Percentiles rank a stretch among this genome's conserved stretches.
These are phyloP conservation scores for Vachellia pachyceras DNA, from an alignment of 306 rosid genomes.

Conservation along the genomic window DNA sequence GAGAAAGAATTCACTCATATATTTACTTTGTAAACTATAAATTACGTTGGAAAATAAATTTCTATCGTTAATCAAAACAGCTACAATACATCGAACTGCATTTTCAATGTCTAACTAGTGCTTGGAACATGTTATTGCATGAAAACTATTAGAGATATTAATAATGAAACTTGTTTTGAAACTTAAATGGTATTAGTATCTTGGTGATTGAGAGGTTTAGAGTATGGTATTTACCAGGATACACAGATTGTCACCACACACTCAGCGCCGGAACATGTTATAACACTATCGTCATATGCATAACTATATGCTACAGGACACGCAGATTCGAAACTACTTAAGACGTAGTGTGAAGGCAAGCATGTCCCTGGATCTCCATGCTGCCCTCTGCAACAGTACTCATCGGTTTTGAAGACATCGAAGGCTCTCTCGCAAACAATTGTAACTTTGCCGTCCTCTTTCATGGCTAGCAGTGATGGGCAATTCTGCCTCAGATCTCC, in stretches of 20 bases:
- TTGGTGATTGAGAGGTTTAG: not conserved
- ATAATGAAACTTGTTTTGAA: not conserved
- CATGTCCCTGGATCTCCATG: constrained; percentile 53
- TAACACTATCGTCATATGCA: constrained; percentile 59
- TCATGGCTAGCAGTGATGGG: constrained; percentile 48
- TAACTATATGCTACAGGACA: constrained; percentile 66
- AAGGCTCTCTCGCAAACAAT: constrained; percentile 65
- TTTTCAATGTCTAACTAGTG: not conserved
- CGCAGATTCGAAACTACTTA: constrained; percentile 56
- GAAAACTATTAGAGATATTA: not conserved
- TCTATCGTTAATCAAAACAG: no score
- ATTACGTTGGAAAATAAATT: no score
- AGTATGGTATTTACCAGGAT: constrained; percentile 45
- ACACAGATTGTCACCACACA: constrained; percentile 59
- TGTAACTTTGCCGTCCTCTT: constrained; percentile 47
- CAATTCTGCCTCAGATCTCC: constrained; percentile 63
- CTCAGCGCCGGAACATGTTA: constrained; percentile 62
- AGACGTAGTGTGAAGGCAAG: constrained; percentile 60
- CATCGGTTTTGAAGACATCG: constrained; percentile 54
- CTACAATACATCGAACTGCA: no score
- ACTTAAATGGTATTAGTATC: not conserved
- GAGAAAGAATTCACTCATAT: no score
- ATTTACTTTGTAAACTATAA: no score
- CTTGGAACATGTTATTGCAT: not conserved
- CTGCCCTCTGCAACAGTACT: constrained; percentile 68